These are phyloP conservation scores for Mycena epipterygia DNA, from an alignment of 768 basidiomycete species.

Conservation along the genomic window DNA sequence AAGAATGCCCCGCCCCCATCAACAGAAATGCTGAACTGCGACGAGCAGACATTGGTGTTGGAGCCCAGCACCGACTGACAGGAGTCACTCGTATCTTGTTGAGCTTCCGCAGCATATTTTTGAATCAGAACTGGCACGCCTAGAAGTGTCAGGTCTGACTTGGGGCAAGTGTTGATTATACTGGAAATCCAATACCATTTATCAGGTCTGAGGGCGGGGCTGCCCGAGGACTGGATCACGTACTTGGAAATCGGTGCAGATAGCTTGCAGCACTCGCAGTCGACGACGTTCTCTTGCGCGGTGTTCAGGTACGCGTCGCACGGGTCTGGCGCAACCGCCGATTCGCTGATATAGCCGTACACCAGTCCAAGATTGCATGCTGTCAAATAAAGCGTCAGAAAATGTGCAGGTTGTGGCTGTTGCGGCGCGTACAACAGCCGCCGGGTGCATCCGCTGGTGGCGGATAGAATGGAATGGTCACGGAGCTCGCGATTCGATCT, in stretches of 20 bases:
- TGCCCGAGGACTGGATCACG: not conserved
- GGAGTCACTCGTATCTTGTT: not conserved
- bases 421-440: constrained; percentile 6
- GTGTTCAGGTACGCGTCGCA: not conserved
- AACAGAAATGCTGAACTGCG: constrained; percentile 6
- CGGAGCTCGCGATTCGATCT: constrained; percentile 10
- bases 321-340: constrained; percentile 5
- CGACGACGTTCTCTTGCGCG: not conserved
- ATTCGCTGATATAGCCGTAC: constrained; percentile 10
- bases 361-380: constrained; percentile 15
- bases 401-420: not conserved
- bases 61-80: constrained; percentile 8
- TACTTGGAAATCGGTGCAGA: constrained; percentile 15
- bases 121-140: constrained; percentile 15
- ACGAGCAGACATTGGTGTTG: not conserved
- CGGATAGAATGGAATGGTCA: constrained; percentile 15
- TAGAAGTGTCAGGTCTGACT: constrained; percentile 2
- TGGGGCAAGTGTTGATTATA: constrained; percentile 18
- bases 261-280: constrained; percentile 4
- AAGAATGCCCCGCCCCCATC: not conserved
- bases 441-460: constrained; percentile 12
- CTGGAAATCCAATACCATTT: not conserved
- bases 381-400: not conserved
- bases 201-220: not conserved
- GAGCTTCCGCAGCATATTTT: not conserved